phyloP scores from a whole-genome alignment of 495 filamentous ascomycete genomes.

The Aspergillus kassunensis region DNA sequence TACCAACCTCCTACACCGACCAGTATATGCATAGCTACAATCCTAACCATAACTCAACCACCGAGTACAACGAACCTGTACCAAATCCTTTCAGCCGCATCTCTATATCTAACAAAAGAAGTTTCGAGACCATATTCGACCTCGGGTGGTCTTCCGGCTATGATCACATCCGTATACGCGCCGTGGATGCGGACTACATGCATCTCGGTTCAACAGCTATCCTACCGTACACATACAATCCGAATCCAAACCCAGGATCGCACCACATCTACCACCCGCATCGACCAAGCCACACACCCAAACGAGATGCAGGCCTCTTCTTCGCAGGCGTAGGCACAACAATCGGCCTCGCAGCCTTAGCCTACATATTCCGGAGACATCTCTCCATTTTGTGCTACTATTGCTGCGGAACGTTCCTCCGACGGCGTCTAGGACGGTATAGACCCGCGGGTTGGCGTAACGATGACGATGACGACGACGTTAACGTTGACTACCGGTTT shows the following conservation, averaged over 20 bases:
- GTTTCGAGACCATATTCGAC: constrained; percentile 32
- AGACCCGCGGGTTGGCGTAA: neutral
- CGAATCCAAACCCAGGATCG: neutral
- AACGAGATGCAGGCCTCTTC: neutral
- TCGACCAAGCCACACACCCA: neutral
- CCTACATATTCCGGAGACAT: neutral
- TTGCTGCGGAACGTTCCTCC: neutral
- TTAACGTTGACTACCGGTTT: neutral
- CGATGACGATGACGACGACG: neutral
- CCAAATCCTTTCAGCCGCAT: too few relatives aligned
- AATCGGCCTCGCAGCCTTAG: neutral
- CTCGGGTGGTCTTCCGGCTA: neutral
- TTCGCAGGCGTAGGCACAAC: neutral
- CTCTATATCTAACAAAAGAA: too few relatives aligned
- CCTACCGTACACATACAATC: constrained; percentile 3
- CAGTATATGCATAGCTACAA: too few relatives aligned
- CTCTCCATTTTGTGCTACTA: too few relatives aligned
- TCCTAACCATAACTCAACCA: too few relatives aligned
- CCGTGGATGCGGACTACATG: constrained; percentile 14
- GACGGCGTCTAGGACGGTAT: neutral
- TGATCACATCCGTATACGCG: constrained; percentile 17
- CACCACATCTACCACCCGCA: neutral
- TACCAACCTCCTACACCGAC: constrained; percentile 15
- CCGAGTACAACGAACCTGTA: too few relatives aligned
- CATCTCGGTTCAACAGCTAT: constrained; percentile 13